Evolutionary conservation across 1,139 yeast species (phyloP).

Genomic region (Sugiyamaella japonica): DNA sequence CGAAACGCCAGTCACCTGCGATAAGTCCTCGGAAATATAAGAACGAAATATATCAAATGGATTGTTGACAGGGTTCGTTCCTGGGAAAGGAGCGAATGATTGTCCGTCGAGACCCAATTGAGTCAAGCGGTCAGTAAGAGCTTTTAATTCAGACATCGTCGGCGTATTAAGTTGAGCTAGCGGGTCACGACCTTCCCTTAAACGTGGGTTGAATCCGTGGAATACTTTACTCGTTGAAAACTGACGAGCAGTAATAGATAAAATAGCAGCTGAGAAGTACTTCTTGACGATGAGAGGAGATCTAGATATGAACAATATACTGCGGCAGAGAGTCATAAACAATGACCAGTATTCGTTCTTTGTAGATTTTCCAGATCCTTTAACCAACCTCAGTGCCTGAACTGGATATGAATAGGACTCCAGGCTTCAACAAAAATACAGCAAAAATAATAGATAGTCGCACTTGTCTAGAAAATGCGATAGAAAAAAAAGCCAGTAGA

Average conservation of each 20-base stretch:
- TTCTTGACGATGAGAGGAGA: neutral
- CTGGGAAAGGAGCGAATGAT: conserved; percentile 38
- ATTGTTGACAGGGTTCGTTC: conserved; percentile 69
- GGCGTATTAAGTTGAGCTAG: conserved; percentile 20
- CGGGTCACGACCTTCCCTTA: conserved; percentile 14
- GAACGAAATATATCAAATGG: conserved; percentile 84
- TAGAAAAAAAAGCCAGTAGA: neutral
- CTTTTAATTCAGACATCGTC: conserved; percentile 36
- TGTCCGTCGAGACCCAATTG: conserved; percentile 36
- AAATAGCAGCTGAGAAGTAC: neutral
- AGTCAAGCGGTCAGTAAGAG: conserved; percentile 33
- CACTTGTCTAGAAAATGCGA: neutral
- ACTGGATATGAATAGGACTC: neutral
- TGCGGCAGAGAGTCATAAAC: conserved; percentile 9
- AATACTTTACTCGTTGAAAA: neutral
- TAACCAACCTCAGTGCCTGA: neutral
- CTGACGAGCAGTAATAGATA: neutral
- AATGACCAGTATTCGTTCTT: neutral
- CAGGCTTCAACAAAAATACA: too few species aligned
- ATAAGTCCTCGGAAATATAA: conserved; percentile 78
- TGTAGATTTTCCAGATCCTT: neutral
- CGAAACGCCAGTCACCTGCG: conserved; percentile 71
- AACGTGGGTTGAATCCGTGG: conserved; percentile 16
- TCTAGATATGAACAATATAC: conserved; percentile 2
- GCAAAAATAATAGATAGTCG: neutral